phyloP scores from a whole-genome alignment of 2,329 filamentous ascomycete genomes.

The Botrytis tulipae region DNA sequence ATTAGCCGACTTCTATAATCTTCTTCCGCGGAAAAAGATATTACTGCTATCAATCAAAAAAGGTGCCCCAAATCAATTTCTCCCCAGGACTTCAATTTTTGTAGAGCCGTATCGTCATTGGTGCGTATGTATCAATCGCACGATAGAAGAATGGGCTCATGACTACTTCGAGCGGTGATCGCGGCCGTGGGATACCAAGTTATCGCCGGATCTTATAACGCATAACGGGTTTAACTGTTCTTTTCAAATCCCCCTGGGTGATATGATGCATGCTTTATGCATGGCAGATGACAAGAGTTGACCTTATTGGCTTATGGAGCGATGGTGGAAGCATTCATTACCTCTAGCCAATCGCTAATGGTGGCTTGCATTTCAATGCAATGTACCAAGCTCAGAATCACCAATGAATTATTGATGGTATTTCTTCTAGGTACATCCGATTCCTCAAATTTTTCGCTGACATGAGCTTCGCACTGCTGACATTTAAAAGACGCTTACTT shows the following conservation, averaged over 20 bases:
- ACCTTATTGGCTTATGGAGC: background rate
- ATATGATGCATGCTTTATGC: background rate
- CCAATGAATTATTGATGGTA: background rate
- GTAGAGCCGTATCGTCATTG: background rate
- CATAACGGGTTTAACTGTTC: background rate
- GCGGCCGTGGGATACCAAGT: background rate
- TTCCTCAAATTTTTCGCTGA: background rate
- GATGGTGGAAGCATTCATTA: background rate
- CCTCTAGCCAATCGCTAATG: background rate
- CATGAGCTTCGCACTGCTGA: conserved; percentile 15
- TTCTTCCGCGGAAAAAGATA: background rate
- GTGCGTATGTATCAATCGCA: background rate
- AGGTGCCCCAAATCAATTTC: background rate
- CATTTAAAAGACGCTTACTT: conserved; percentile 13
- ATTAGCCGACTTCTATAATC: background rate
- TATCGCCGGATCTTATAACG: background rate
- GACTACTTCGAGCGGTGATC: background rate
- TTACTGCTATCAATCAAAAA: background rate
- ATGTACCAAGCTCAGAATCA: background rate
- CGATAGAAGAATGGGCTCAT: background rate
- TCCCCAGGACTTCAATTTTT: background rate
- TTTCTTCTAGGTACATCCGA: background rate
- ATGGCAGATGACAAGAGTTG: background rate
- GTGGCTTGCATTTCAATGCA: background rate
- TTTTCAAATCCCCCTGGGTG: background rate